phyloP scores from a whole-genome alignment of 148 eudicot species.

The Mesembryanthemum crystallinum region DNA sequence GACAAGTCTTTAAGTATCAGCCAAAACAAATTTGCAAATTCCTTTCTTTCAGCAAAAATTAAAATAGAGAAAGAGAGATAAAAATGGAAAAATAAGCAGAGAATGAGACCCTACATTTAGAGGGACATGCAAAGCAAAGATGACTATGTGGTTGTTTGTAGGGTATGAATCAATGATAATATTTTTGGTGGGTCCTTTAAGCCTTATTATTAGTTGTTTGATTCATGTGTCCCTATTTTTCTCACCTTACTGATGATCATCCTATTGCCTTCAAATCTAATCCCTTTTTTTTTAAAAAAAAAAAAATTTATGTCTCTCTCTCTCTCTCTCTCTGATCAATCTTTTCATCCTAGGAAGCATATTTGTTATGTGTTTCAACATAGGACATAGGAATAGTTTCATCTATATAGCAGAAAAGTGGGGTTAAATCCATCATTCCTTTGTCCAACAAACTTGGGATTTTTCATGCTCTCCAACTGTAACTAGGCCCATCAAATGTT shows the following conservation, averaged over 20 bases:
- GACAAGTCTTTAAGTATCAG: constrained; percentile 24
- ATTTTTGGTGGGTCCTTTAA: not conserved
- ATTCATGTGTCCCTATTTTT: not conserved
- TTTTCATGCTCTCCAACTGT: constrained; percentile 24
- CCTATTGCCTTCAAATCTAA: not conserved
- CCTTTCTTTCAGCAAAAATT: not conserved
- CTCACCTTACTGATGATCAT: not conserved
- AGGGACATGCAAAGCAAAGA: constrained; percentile 1
- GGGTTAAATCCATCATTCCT: constrained; percentile 22
- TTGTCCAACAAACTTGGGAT: constrained; percentile 8
- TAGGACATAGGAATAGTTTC: not conserved
- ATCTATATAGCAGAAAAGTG: constrained; percentile 12
- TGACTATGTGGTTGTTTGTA: constrained; percentile 11
- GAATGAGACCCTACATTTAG: constrained; percentile 14
- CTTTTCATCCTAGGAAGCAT: not conserved
- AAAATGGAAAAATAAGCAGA: not conserved
- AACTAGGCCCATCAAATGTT: not conserved
- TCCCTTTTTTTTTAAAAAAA: too few relatives aligned
- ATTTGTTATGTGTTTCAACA: too few relatives aligned
- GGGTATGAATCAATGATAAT: not conserved
- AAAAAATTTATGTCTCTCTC: too few relatives aligned
- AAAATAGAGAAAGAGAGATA: constrained; percentile 1
- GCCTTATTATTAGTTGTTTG: not conserved
- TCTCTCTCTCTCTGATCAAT: not conserved
- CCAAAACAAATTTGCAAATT: not conserved